A percentile compares a stretch with the other conserved stretches of the same genome.
These are phyloP conservation scores for Metarhizium brunneum DNA, from an alignment of 2,329 filamentous ascomycete species.

Conservation along the genomic window DNA sequence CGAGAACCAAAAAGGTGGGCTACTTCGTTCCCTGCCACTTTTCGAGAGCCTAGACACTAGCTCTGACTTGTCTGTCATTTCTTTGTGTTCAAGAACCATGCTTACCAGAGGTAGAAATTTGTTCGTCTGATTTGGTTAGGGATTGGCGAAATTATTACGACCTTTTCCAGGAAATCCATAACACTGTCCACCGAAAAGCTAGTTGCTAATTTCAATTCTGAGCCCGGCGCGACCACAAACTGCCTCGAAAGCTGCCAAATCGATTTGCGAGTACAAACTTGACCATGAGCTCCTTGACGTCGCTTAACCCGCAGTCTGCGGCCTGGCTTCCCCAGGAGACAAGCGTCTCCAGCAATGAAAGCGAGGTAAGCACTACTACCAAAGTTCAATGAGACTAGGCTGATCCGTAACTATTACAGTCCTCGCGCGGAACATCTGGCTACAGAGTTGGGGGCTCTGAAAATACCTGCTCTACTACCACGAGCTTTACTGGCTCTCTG, in stretches of 20 bases:
- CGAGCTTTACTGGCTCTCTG: conserved; percentile 3
- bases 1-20: neutral
- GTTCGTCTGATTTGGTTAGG: neutral
- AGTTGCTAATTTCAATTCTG: neutral
- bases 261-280: neutral
- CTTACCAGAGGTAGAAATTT: neutral
- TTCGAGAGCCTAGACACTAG: too few species aligned
- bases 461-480: conserved; percentile 1
- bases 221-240: neutral
- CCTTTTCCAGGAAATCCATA: neutral
- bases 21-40: neutral
- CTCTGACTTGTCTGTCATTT: too few species aligned
- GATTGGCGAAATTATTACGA: neutral
- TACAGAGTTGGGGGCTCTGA: neutral
- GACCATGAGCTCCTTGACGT: conserved; percentile 1
- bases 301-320: conserved; percentile 4
- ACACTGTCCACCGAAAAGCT: neutral
- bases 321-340: neutral
- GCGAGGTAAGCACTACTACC: conserved; percentile 3
- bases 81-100: too few species aligned
- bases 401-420: neutral
- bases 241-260: neutral
- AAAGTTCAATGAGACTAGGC: neutral
- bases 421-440: neutral
- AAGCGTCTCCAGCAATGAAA: neutral